A percentile compares a stretch with the other conserved stretches of the same genome.
These are phyloP conservation scores for Streptanthus diversifolius DNA, from an alignment of 345 rosid species.

Conservation along the genomic window DNA sequence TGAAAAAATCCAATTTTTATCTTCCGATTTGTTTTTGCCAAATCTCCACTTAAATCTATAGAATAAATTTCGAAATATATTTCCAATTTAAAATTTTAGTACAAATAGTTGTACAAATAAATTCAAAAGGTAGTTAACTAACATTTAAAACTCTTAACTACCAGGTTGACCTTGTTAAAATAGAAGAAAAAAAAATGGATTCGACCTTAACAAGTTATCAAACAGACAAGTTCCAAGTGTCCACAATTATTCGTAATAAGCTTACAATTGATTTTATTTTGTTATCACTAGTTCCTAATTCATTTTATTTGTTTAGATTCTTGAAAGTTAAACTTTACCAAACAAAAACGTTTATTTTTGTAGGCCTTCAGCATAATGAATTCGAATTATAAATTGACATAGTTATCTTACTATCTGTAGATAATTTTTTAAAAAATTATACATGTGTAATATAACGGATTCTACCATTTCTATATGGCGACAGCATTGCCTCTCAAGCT, in stretches of 20 bases:
- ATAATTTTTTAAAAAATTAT: not conserved
- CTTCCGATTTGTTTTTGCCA: not conserved
- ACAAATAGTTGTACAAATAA: not conserved
- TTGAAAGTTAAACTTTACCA: not conserved
- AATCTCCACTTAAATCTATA: not conserved
- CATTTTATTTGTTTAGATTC: not conserved
- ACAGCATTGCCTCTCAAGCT: not conserved
- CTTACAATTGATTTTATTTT: not conserved
- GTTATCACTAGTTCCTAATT: not conserved
- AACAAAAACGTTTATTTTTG: not conserved
- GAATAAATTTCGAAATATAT: not conserved
- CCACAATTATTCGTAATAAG: not conserved
- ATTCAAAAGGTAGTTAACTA: slow-evolving; percentile 4
- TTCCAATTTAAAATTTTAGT: not conserved
- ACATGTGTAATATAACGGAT: not conserved
- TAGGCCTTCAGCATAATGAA: not conserved
- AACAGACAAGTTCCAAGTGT: not conserved
- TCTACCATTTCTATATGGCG: not conserved
- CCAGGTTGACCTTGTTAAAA: slow-evolving; percentile 1
- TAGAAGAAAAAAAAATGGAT: not conserved
- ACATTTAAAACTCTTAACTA: slow-evolving; percentile 20
- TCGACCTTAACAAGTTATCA: not conserved
- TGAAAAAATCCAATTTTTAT: not conserved
- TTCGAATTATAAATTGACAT: not conserved
- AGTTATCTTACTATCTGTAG: not conserved